phyloP scores from a whole-genome alignment of 2,329 filamentous ascomycete genomes.

The Fusarium sp. region DNA sequence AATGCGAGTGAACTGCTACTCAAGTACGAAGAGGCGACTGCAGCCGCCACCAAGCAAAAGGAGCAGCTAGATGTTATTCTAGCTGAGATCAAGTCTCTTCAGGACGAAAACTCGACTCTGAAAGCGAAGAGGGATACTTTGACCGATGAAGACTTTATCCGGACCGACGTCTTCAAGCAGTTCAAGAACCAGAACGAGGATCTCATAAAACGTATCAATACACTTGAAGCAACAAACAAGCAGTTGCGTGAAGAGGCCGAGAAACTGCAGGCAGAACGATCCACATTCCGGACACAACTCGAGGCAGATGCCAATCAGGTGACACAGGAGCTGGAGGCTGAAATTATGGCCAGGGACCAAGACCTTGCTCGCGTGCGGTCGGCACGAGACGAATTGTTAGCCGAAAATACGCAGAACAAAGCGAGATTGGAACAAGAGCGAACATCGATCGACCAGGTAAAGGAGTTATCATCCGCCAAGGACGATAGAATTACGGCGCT shows the following conservation, averaged over 20 bases:
- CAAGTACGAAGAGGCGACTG: conserved; percentile 79
- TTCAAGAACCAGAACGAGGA: conserved; percentile 92
- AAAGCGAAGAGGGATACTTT: conserved; percentile 74
- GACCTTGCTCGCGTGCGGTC: conserved; percentile 88
- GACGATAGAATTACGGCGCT: conserved; percentile 82
- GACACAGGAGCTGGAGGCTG: conserved; percentile 80
- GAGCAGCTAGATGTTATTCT: conserved; percentile 85
- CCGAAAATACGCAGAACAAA: conserved; percentile 83
- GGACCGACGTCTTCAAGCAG: conserved; percentile 92
- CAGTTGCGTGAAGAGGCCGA: conserved; percentile 85
- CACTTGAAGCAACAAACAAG: conserved; percentile 87
- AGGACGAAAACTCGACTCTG: conserved; percentile 81
- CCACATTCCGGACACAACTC: conserved; percentile 80
- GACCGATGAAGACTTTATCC: conserved; percentile 91
- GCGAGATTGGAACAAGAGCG: conserved; percentile 80
- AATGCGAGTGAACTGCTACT: conserved; percentile 74
- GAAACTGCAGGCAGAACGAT: conserved; percentile 85
- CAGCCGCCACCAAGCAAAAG: conserved; percentile 82
- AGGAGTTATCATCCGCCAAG: conserved; percentile 80
- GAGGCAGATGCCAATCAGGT: conserved; percentile 80
- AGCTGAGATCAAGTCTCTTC: conserved; percentile 75
- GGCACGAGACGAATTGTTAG: conserved; percentile 82
- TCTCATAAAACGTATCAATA: conserved; percentile 89
- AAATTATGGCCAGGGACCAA: conserved; percentile 80
- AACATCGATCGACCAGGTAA: conserved; percentile 74